Conservation (phyloP, 202 grass and related monocot genomes). For the Panicum hallii region DNA sequence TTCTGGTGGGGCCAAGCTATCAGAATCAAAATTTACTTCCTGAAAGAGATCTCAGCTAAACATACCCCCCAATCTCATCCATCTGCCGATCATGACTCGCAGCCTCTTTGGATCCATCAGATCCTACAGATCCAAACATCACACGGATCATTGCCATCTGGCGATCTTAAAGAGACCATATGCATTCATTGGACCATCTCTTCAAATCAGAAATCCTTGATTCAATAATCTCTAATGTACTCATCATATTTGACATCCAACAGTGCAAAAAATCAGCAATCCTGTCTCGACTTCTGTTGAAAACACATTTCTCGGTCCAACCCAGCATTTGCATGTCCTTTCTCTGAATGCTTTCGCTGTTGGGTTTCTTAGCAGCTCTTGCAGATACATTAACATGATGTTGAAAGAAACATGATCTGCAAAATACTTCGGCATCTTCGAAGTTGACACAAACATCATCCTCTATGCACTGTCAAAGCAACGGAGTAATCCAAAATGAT, state of each 20-base stretch:
- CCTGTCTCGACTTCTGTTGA: background rate
- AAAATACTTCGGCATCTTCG: background rate
- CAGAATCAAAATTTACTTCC: background rate
- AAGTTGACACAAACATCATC: background rate
- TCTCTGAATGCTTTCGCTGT: background rate
- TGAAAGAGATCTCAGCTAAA: background rate
- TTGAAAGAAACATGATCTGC: background rate
- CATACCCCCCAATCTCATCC: background rate
- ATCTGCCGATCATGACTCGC: background rate
- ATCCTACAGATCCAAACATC: background rate
- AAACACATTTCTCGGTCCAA: background rate
- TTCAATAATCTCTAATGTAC: background rate
- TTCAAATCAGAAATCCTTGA: background rate
- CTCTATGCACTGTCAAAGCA: background rate
- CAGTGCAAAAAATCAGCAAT: background rate
- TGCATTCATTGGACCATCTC: background rate
- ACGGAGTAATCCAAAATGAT: constrained; percentile 17
- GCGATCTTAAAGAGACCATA: background rate
- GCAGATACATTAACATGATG: constrained; percentile 16
- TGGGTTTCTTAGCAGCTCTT: constrained; percentile 1
- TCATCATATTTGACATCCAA: background rate
- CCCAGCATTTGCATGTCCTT: background rate
- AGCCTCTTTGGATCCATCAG: background rate
- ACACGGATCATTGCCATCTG: background rate
- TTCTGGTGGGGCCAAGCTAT: background rate